phyloP scores from a whole-genome alignment of 306 rosid genomes.

The Begonia loranthoides region DNA sequence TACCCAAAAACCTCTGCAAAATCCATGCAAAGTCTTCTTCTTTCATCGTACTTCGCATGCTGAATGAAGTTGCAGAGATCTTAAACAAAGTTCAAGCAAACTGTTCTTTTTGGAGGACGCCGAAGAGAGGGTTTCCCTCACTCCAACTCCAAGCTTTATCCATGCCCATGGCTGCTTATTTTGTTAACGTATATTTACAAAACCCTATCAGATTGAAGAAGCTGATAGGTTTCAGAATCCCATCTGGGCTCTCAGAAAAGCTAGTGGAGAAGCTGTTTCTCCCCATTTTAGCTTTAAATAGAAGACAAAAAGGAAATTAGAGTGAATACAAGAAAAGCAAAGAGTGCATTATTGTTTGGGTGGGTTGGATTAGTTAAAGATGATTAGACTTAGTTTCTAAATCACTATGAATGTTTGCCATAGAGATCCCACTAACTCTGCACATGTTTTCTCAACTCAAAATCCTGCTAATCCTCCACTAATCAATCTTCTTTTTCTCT shows the following conservation, averaged over 20 bases:
- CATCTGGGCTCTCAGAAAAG: constrained; percentile 20
- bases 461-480: too few relatives aligned
- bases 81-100: constrained; percentile 36
- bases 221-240: constrained; percentile 14
- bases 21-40: constrained; percentile 10
- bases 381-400: too few relatives aligned
- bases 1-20: constrained; percentile 22
- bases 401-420: too few relatives aligned
- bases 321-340: too few relatives aligned
- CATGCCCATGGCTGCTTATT: constrained; percentile 24
- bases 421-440: too few relatives aligned
- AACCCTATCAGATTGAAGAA: constrained; percentile 15
- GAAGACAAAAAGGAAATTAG: not conserved
- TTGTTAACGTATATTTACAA: too few relatives aligned
- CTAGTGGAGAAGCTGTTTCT: constrained; percentile 26
- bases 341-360: too few relatives aligned
- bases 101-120: constrained; percentile 28
- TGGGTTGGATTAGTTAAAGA: too few relatives aligned
- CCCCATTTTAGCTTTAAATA: not conserved
- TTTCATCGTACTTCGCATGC: not conserved
- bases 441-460: too few relatives aligned
- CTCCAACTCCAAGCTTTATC: constrained; percentile 14
- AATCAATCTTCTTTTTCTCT: too few relatives aligned
- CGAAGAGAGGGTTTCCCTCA: constrained; percentile 10
- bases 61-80: constrained; percentile 17